Evolutionary conservation across 164 flowering plant genomes (phyloP).

Genomic region (Umbilicus rupestris): DNA sequence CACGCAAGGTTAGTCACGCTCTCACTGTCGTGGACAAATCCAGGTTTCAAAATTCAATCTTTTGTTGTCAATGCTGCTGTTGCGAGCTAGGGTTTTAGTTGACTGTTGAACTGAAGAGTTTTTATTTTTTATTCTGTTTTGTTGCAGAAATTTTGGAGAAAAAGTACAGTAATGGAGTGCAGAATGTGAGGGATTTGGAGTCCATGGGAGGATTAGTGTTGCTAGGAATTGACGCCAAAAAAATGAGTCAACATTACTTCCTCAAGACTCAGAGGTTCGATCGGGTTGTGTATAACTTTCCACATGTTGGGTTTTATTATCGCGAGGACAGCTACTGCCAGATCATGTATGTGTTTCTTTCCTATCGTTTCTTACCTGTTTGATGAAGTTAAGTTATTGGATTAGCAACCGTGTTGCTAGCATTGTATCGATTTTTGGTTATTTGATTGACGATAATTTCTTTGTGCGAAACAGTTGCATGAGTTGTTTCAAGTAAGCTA

Average conservation of each 20-base stretch:
- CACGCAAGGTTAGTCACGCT: conserved; percentile 18
- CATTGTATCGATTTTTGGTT: not conserved
- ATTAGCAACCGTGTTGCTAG: too few species aligned
- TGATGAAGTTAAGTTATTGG: not conserved
- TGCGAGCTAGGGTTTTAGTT: not conserved
- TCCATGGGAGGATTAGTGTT: conserved; percentile 34
- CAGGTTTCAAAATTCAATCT: not conserved
- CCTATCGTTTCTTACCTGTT: not conserved
- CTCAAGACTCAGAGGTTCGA: conserved; percentile 36
- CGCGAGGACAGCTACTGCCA: conserved; percentile 35
- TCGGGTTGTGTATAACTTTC: conserved; percentile 46
- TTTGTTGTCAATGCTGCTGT: not conserved
- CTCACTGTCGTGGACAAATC: not conserved
- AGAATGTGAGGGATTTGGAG: conserved; percentile 36
- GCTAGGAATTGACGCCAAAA: conserved; percentile 37
- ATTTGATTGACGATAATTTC: not conserved
- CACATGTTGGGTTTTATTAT: conserved; percentile 42
- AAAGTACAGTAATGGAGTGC: conserved; percentile 28
- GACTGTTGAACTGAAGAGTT: not conserved
- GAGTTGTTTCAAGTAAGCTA: not conserved
- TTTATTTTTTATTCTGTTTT: not conserved
- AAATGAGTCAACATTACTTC: conserved; percentile 36
- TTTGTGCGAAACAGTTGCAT: too few species aligned
- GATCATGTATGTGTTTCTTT: conserved; percentile 24
- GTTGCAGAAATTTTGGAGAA: conserved; percentile 20